Percentiles rank a stretch among this genome's conserved stretches.
phyloP scores from a whole-genome alignment of 495 filamentous ascomycete species.

The Hypoxylon fuscum region DNA sequence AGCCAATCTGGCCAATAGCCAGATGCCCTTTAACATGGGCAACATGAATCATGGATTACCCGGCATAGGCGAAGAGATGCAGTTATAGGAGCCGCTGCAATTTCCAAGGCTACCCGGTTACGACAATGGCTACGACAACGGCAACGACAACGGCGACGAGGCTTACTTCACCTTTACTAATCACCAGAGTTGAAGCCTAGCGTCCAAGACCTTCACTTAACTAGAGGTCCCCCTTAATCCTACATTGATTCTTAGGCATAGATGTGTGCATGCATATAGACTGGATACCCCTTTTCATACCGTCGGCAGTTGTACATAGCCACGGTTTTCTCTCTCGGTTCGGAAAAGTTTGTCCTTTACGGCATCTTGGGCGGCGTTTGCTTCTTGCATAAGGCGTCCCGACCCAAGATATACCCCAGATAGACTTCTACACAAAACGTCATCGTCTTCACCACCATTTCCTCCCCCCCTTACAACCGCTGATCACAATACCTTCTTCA shows the following conservation, averaged over 20 bases:
- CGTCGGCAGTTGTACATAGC: slow-evolving; percentile 39
- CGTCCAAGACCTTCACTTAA: slow-evolving; percentile 6
- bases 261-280: slow-evolving; percentile 45
- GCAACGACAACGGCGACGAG: not conserved
- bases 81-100: slow-evolving; percentile 41
- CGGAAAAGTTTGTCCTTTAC: slow-evolving; percentile 44
- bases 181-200: slow-evolving; percentile 12
- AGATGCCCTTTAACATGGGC: slow-evolving; percentile 44
- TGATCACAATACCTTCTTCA: not conserved
- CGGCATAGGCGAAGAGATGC: slow-evolving; percentile 59
- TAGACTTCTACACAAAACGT: slow-evolving; percentile 35
- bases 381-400: slow-evolving; percentile 40
- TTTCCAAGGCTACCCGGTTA: not conserved
- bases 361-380: slow-evolving; percentile 42
- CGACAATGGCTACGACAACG: too few species aligned
- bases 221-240: slow-evolving; percentile 4
- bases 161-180: slow-evolving; percentile 8
- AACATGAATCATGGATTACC: slow-evolving; percentile 48
- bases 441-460: slow-evolving; percentile 20
- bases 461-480: not conserved
- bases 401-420: slow-evolving; percentile 40
- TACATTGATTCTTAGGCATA: slow-evolving; percentile 42
- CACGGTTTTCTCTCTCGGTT: slow-evolving; percentile 37
- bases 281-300: slow-evolving; percentile 43
- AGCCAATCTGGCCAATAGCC: slow-evolving; percentile 45